A percentile compares a stretch with the other conserved stretches of the same genome.
Conservation (phyloP, 1,284 basidiomycete species). For the Lignosus rhinocerotis region DNA sequence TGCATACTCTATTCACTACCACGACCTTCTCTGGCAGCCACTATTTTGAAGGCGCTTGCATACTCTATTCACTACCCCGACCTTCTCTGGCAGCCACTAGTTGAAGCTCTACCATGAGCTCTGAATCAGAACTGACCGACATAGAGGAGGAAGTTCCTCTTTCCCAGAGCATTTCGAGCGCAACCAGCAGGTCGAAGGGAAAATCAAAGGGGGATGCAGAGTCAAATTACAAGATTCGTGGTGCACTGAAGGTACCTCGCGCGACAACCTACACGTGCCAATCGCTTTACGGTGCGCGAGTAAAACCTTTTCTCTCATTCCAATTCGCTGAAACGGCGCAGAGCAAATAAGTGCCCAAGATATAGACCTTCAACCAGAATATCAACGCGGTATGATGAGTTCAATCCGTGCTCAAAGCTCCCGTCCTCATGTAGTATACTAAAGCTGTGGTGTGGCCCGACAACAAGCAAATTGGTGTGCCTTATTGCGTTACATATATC, state of each 20-base stretch:
- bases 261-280: constrained; percentile 70
- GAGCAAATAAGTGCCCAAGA: constrained; percentile 61
- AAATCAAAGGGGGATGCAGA: constrained; percentile 7
- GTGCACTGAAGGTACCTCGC: constrained; percentile 59
- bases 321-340: constrained; percentile 26
- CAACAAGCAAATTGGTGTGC: constrained; percentile 31
- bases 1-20: neutral
- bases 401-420: neutral
- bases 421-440: neutral
- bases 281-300: constrained; percentile 55
- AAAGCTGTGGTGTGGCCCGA: constrained; percentile 71
- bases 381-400: constrained; percentile 62
- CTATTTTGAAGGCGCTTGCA: constrained; percentile 2
- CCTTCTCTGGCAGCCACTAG: neutral
- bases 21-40: neutral
- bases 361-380: constrained; percentile 71
- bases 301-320: neutral
- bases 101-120: constrained; percentile 34
- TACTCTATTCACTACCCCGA: too few species aligned
- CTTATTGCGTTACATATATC: neutral
- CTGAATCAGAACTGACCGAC: constrained; percentile 45
- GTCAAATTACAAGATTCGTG: constrained; percentile 46
- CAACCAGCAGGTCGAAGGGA: constrained; percentile 28
- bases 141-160: constrained; percentile 26
- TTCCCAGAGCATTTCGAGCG: neutral